Percentiles rank a stretch among this genome's conserved stretches.
Evolutionary conservation across 2,329 filamentous ascomycete genomes (phyloP).

Genomic region (Raffaelea ambrosiae): DNA sequence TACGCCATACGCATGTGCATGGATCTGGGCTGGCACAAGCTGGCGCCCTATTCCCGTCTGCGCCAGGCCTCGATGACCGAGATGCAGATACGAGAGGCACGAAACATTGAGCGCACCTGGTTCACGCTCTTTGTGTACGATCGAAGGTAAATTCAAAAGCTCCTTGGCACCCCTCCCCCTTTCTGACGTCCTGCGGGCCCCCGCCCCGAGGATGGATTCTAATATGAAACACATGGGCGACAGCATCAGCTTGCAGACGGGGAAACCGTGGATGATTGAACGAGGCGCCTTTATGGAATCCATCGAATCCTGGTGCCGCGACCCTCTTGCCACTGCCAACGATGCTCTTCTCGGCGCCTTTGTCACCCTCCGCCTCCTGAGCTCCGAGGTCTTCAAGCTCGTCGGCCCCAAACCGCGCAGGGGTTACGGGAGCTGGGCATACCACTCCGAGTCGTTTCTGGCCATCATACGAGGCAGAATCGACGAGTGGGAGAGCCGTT

Average conservation of each 20-base stretch:
- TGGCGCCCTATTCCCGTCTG: too few relatives aligned
- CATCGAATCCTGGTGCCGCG: slow-evolving; percentile 24
- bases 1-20: slow-evolving; percentile 29
- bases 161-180: too few relatives aligned
- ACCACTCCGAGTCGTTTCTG: slow-evolving; percentile 17
- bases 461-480: slow-evolving; percentile 16
- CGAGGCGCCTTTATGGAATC: slow-evolving; percentile 26
- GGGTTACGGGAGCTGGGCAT: slow-evolving; percentile 2
- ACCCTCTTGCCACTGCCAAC: slow-evolving; percentile 16
- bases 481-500: slow-evolving; percentile 16
- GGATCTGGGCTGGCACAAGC: background rate
- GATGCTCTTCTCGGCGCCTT: background rate
- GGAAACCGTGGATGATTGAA: slow-evolving; percentile 33
- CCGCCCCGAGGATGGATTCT: too few relatives aligned
- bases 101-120: background rate
- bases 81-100: background rate
- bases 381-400: background rate
- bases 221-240: background rate
- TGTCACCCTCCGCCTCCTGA: background rate
- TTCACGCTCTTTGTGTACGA: background rate
- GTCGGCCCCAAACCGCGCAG: background rate
- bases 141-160: background rate
- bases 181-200: too few relatives aligned
- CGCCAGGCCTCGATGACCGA: background rate
- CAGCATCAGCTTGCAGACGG: slow-evolving; percentile 30